Evolutionary conservation across 106 monocot genomes (phyloP), one percentile per base, ranked within the genome.

Genomic region (Platanthera zijinensis): DNA sequence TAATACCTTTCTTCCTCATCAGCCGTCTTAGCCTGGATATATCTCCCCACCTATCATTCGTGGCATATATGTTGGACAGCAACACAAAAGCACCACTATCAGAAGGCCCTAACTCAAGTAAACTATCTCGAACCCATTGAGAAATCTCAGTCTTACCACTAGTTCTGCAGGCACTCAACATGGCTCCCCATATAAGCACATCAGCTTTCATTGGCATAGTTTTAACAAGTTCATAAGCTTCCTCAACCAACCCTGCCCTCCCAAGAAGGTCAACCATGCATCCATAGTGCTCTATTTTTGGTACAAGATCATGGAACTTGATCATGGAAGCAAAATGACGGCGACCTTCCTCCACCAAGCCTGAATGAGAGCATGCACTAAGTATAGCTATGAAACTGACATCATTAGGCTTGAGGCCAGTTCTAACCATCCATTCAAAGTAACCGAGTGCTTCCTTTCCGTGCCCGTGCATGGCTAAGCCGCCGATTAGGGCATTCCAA

Each of bases 261-360:
- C 89, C 94, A 13, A 94, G 82, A 52, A 94, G 83, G 79, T 94
- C 87, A 39, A 91, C 94, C 85, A 94, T 87, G 81, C 94, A 94
- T 1, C 88, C 87, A 70, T 70, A 70, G 70, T 70, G 70, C 70
- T 18, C 70, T 70, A 70, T 17, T 17, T 70, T 70, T 48, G 70
- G 70, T 48, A 15, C 32, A 2, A 70, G 47, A 47, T 48, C 70
- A 70, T 70, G 17, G 14, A 47, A 17, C 8, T 70, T 46, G 2
- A 17, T 8, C 70, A 70, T 70, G 2, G 84, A 84, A 8, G 25
- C 0, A 59, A 90, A 90, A 10, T 89, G 79, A 53, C 18, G 49
- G 0, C 82, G 83, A 2, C 87, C 94, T n/a, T 78, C 66, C 9
- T 89, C 86, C 8, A 87, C 52, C 25, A 78, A 80, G 2, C 89